These are phyloP conservation scores for Ettlia oleoabundans DNA, from an alignment of 139 green algal species.

Conservation along the genomic window DNA sequence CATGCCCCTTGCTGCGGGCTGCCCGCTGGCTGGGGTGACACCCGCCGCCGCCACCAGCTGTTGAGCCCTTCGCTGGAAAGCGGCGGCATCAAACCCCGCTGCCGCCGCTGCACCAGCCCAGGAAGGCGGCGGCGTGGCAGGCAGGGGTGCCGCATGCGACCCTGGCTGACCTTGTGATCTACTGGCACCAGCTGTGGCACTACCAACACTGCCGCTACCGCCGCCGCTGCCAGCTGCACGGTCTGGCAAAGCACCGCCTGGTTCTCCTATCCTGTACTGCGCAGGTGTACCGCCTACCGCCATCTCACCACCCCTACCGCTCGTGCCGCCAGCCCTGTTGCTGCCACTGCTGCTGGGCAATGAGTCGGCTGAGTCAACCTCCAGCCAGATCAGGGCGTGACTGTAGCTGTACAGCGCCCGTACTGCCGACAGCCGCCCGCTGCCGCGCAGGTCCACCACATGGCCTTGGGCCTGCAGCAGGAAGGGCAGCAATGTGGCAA, in stretches of 20 bases:
- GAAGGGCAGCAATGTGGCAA: neutral
- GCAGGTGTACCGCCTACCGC: too few species aligned
- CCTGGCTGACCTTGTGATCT: too few species aligned
- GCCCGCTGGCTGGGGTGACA: neutral
- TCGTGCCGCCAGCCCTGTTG: neutral
- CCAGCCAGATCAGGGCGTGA: constrained; percentile 24
- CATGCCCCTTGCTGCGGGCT: neutral
- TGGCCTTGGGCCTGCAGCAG: neutral
- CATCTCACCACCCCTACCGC: neutral
- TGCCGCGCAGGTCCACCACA: constrained; percentile 7
- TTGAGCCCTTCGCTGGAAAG: neutral
- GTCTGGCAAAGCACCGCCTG: too few species aligned
- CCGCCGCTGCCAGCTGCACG: neutral
- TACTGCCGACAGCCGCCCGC: constrained; percentile 10
- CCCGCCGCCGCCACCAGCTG: neutral
- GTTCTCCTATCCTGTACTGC: too few species aligned
- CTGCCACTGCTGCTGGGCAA: neutral
- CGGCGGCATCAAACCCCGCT: neutral
- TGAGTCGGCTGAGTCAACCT: constrained; percentile 17
- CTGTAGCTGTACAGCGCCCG: constrained; percentile 22
- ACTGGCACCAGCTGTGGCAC: too few species aligned
- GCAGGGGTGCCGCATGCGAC: neutral
- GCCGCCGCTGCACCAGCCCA: neutral
- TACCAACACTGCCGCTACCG: too few species aligned
- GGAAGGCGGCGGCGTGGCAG: neutral